Evolutionary conservation across 306 rosid species (phyloP).

Genomic region (Ormosia emarginata): DNA sequence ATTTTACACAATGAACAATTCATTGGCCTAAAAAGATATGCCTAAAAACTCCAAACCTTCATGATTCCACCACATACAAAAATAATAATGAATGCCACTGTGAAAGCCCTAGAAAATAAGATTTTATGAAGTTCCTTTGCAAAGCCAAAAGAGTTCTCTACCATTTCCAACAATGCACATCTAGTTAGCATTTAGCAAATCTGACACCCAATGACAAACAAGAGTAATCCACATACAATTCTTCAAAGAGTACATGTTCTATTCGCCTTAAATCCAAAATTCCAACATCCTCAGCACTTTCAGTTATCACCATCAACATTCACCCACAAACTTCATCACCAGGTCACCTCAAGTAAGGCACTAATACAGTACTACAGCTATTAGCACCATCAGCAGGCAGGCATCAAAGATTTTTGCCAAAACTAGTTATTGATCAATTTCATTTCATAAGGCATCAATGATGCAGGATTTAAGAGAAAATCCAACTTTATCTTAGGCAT

Average conservation of each 20-base stretch:
- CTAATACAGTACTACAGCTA: background rate
- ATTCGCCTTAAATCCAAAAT: background rate
- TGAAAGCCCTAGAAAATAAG: background rate
- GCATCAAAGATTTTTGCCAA: background rate
- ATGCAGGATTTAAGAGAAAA: background rate
- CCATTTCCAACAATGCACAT: conserved; percentile 9
- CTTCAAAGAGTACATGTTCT: background rate
- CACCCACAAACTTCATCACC: background rate
- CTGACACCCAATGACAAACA: background rate
- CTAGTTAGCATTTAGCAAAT: background rate
- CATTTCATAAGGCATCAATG: background rate
- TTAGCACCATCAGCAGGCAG: background rate
- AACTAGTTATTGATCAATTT: background rate
- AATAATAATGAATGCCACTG: background rate
- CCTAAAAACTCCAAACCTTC: background rate
- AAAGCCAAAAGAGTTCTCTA: background rate
- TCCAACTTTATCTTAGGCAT: background rate
- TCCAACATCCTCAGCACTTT: background rate
- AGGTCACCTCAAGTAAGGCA: conserved; percentile 10
- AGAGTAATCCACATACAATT: background rate
- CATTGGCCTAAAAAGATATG: background rate
- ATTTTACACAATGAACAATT: background rate
- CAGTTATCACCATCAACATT: background rate
- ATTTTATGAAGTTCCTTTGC: conserved; percentile 3
- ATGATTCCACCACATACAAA: background rate